Percentiles rank a stretch among this genome's conserved stretches.
phyloP scores from a whole-genome alignment of 257 asterid species.

The Schizonepeta tenuifolia region DNA sequence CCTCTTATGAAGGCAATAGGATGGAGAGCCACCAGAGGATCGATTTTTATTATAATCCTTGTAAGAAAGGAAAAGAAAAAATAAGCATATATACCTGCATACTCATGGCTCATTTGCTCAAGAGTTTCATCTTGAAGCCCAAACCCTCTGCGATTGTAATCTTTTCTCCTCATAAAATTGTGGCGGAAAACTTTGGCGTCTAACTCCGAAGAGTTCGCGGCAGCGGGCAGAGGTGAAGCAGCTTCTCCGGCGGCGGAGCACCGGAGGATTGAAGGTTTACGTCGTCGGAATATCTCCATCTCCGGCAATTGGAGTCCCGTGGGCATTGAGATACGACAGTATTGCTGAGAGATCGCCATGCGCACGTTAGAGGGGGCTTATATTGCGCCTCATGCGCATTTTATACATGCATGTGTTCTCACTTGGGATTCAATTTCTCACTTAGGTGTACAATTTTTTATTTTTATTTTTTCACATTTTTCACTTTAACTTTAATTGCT shows the following conservation, averaged over 20 bases:
- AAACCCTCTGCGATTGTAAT: slow-evolving; percentile 85
- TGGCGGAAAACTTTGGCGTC: slow-evolving; percentile 81
- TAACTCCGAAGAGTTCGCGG: slow-evolving; percentile 43
- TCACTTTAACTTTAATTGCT: too few relatives aligned
- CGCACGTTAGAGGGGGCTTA: too few relatives aligned
- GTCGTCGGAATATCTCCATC: slow-evolving; percentile 39
- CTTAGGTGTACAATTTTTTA: too few relatives aligned
- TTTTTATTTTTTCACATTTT: too few relatives aligned
- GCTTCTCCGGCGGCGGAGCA: slow-evolving; percentile 68
- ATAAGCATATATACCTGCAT: slow-evolving; percentile 51
- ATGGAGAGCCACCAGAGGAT: too few relatives aligned
- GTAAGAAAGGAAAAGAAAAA: too few relatives aligned
- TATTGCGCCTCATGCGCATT: too few relatives aligned
- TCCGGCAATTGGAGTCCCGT: neutral
- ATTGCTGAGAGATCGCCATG: slow-evolving; percentile 74
- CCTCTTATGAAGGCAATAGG: too few relatives aligned
- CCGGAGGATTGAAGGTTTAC: slow-evolving; percentile 56
- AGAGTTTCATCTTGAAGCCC: slow-evolving; percentile 72
- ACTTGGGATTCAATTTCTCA: too few relatives aligned
- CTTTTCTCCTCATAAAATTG: slow-evolving; percentile 74
- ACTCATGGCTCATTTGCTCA: slow-evolving; percentile 78
- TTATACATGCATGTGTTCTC: too few relatives aligned
- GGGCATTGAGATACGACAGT: slow-evolving; percentile 47
- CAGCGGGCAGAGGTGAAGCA: slow-evolving; percentile 40
- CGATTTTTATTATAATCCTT: too few relatives aligned